phyloP scores from a whole-genome alignment of 371 early-diverging fungal species.

The Circinella minor region DNA sequence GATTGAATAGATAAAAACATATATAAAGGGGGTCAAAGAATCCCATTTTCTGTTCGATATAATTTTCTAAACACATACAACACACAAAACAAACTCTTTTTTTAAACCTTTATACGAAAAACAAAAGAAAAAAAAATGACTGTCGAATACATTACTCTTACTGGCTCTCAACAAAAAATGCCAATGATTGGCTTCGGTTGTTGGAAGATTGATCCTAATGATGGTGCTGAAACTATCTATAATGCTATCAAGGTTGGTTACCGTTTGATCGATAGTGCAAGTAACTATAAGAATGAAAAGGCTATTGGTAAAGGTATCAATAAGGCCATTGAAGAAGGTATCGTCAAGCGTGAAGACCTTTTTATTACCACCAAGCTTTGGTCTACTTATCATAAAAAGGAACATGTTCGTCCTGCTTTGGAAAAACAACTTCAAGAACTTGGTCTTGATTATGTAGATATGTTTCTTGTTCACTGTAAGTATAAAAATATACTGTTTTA shows the following conservation, averaged over 20 bases:
- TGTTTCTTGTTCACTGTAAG: conserved; percentile 61
- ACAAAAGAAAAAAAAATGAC: conserved; percentile 19
- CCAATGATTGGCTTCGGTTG: conserved; percentile 33
- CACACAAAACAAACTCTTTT: neutral
- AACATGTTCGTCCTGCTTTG: conserved; percentile 53
- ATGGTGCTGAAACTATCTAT: conserved; percentile 26
- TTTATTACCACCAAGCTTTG: conserved; percentile 81
- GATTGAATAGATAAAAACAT: neutral
- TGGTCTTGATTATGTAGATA: conserved; percentile 72
- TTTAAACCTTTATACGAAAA: neutral
- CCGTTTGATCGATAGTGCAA: conserved; percentile 33
- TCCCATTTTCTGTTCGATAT: neutral
- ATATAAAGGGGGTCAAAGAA: no score
- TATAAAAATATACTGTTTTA: neutral
- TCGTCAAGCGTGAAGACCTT: conserved; percentile 61
- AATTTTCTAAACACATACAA: neutral
- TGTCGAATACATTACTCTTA: conserved; percentile 25
- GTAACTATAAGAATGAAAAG: conserved; percentile 60
- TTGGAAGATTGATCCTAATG: conserved; percentile 39
- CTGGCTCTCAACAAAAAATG: conserved; percentile 26
- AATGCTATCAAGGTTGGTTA: conserved; percentile 34
- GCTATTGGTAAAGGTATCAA: conserved; percentile 52
- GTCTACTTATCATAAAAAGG: conserved; percentile 63
- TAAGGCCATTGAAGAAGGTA: conserved; percentile 52
- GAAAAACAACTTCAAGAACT: conserved; percentile 59